Evolutionary conservation across 192 early-diverging fungal genomes (phyloP), one percentile per base, ranked within the genome.

Genomic region (Coemansia sp.): DNA sequence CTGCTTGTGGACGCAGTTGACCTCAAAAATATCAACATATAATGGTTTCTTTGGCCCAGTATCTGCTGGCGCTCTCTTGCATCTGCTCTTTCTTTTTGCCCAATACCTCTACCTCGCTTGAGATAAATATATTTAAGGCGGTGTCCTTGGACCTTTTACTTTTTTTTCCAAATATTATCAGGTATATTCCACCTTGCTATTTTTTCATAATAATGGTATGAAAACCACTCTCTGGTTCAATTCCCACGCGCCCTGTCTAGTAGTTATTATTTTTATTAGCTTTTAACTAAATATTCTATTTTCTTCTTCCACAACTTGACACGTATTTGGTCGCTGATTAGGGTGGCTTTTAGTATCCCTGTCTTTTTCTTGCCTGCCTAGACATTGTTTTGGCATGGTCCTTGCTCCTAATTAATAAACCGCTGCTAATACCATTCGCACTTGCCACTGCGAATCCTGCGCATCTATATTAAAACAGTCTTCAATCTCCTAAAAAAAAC

Each of bases 1-100:
- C 39, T 42, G 39, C 39, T 42, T 9, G 39, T 42, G 39, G 39
- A 42, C 39, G 39, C 39, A 42, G 39, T 42, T 42, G 39, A 42
- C 39, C 39, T 42, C 14, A 42, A 42, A 42, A 42, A 42, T 16
- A 53, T n/a, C 16, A 53, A 53, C 27, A 30, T 18, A 53, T 29
- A 53, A 18, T 29, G 51, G 27, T 29, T 29, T 53, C 27, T 20
- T n/a, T 20, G 49, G 51, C 51, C 51, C 27, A 20, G 27, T 53
- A 28, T 30, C 27, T 53, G 51, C 29, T 25, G 51, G 25, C 51
- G n/a, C 25, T 25, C 51, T 20, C 51, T 53, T 53, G 51, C 24
- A 53, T 53, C 20, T 53, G 28, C 28, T 28, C 16, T n/a, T 53
- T 53, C 20, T 53, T 6, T 53, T 51, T 53, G 28, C n/a, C n/a